Evolutionary conservation across 2,329 filamentous ascomycete genomes (phyloP), one percentile per base, ranked within the genome.

Genomic region (Penicillium sp.): DNA sequence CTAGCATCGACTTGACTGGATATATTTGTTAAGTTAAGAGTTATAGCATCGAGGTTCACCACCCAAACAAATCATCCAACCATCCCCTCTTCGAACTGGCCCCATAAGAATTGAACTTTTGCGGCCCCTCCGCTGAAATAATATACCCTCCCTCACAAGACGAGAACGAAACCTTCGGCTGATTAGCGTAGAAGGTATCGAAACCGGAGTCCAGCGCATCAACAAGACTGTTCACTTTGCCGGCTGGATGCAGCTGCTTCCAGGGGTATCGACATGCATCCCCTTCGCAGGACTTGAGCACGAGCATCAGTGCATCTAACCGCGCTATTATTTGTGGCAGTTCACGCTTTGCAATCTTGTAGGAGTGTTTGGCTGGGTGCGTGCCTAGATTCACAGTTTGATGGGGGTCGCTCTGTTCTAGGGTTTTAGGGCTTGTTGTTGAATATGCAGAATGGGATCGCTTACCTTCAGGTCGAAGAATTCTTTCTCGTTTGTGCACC

Each of bases 401-500:
- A 30, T 77, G 74, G 1, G 80, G 81, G 53, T 85, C 83, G 26
- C 73, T 73, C 79, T 84, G 35, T 36, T 28, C 19, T 30, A 31
- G 6, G 4, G 5, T 33, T 22, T 53, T 48, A 38, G 36, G 37
- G 48, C 25, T 56, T 30, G 42, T 56, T 28, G 42, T 33, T 22
- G 19, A 35, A n/a, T n/a, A n/a, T 10, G 17, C 25, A 22, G 22
- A 22, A 16, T 12, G 45, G 26, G 5, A 37, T 22, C 16, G 64
- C 73, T 57, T 67, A 82, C 83, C 63, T 76, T 80, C 37, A 87
- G 64, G 58, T 88, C 80, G 66, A 88, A 89, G 2, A 88, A 77
- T 67, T 89, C 86, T 53, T 84, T 82, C 64, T 88, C 85, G 49
- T 84, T 84, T 14, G 74, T 87, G 65, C 87, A 89, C 86, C 86